Evolutionary conservation across 2,329 filamentous ascomycete genomes (phyloP), one percentile per base, ranked within the genome.

Genomic region (Neofusicoccum ribis): DNA sequence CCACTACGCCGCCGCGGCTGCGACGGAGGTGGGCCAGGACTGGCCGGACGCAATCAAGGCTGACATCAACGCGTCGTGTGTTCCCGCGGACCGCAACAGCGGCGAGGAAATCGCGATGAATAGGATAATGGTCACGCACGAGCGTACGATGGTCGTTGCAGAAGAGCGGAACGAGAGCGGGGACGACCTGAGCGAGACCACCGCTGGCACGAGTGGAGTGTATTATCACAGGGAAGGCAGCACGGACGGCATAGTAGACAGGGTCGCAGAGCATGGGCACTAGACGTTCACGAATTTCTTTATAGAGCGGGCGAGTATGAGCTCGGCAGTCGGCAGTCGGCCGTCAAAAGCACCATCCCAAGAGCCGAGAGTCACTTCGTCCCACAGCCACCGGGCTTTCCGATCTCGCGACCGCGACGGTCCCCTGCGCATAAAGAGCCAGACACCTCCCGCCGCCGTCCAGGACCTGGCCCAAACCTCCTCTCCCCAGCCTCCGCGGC

Each of bases 61-160:
- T 7, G 54, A 59, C n/a, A 59, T 59, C 27, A 27, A 59, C 23
- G 54, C 54, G 15, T 44, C 39, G 8, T 59, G 54, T 23, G 54
- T 8, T 23, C 14, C 39, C 2, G 54, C 17, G 1, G 20, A 20
- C 17, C 15, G 39, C 3, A 5, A 1, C 6, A 46, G 41, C 8
- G 39, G 23, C 1, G 39, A 59, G 23, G 39, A 5, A 0, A 59
- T 59, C 14, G 54, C 54, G 54, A 59, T 59, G 39, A 59, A 63
- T 3, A 11, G 60, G 20, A 63, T 63, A 12, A 36, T 63, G n/a
- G 47, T 63, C n/a, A 63, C 60, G 49, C 49, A 54, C 4, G 60
- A 52, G 27, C 27, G 50, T 5, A 39, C 39, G 23, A 43, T 51
- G 37, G 60, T 52, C 17, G 17, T 63, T 6, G 37, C 34, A 4